A percentile compares a stretch with the other conserved stretches of the same genome.
phyloP scores from a whole-genome alignment of 805 yeast species.

The Metschnikowia reukaufii region DNA sequence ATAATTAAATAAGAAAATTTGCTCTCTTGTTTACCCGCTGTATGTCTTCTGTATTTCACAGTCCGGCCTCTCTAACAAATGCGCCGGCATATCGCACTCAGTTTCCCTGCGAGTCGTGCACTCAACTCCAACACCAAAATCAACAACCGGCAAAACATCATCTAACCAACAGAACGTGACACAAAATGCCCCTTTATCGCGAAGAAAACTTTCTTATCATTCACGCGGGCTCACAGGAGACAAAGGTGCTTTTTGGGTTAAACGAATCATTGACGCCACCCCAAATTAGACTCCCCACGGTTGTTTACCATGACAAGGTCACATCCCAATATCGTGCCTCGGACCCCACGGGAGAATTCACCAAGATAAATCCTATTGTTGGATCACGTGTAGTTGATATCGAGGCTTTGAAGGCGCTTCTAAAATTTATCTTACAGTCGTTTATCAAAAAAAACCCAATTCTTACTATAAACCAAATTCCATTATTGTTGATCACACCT shows the following conservation, averaged over 20 bases:
- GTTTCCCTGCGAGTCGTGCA: constrained; percentile 7
- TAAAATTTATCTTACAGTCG: constrained; percentile 46
- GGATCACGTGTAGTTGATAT: constrained; percentile 65
- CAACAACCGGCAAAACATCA: constrained; percentile 4
- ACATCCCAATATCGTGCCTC: constrained; percentile 39
- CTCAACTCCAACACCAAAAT: constrained; percentile 3
- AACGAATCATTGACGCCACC: constrained; percentile 78
- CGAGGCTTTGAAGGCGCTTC: constrained; percentile 65
- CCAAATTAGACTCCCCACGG: constrained; percentile 71
- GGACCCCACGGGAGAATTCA: constrained; percentile 26
- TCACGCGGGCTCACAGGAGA: constrained; percentile 74
- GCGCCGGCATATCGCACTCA: constrained; percentile 3
- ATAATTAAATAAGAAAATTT: too few relatives aligned
- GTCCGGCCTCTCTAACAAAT: too few relatives aligned
- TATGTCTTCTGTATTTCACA: too few relatives aligned
- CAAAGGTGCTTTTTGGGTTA: constrained; percentile 78
- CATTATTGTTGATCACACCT: constrained; percentile 67
- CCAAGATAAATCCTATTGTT: constrained; percentile 60
- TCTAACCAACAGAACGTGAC: background rate
- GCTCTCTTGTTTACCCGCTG: too few relatives aligned
- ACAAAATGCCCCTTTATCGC: constrained; percentile 42
- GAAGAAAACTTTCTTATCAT: constrained; percentile 54
- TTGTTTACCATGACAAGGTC: constrained; percentile 53
- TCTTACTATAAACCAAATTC: constrained; percentile 62
- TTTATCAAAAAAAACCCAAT: constrained; percentile 39